Base-by-base conservation (phyloP, 768 basidiomycete genomes). In the Rhodosporidiobolus sp. region DNA sequence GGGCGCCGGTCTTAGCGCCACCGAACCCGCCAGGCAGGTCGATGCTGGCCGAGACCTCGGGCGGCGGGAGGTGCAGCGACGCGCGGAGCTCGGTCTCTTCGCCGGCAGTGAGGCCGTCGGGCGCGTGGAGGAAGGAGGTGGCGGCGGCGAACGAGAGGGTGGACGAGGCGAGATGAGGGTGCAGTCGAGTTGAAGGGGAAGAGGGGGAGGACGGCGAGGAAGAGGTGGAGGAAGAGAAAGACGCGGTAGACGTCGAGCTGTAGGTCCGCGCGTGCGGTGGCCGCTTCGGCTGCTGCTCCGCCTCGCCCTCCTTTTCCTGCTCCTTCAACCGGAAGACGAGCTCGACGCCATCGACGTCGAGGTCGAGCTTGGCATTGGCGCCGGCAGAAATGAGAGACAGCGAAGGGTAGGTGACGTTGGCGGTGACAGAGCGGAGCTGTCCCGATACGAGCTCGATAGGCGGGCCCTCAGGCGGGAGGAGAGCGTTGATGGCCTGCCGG, bases 1-100 rank as follows among this genome's bases (percentile, higher is more conserved):
- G 76, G 92, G 89, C 3, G 93, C 91, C 22, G 89, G n/a, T n/a
- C n/a, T n/a, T n/a, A n/a, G 86, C n/a, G 88, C 88, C 35, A 86
- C 85, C n/a, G 69, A 70, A 93, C 57, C 88, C 86, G 8, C 90
- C 83, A 22, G 94, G 84, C 78, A 88, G 85, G 50, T 76, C 34
- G 59, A 43, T 14, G 38, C 38, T 43, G 7, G 38, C 38, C 38
- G 38, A 43, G 38, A 43, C 48, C 30, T 26, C 35, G 35, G 32
- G 26, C 19, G 11, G 80, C 72, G 60, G 77, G 54, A 55, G 17
- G 54, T 19, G 32, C 17, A 32, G 54, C 10, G 30, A 43, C 7
- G 38, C 38, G 38, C 38, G 54, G 54, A 17, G 11, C 77, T 26
- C 78, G 52, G 54, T 63, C 60, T 60, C 70, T 77, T 26, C 75